Evolutionary conservation across 805 yeast species (phyloP).

Genomic region (Priceomyces fermenticarens): DNA sequence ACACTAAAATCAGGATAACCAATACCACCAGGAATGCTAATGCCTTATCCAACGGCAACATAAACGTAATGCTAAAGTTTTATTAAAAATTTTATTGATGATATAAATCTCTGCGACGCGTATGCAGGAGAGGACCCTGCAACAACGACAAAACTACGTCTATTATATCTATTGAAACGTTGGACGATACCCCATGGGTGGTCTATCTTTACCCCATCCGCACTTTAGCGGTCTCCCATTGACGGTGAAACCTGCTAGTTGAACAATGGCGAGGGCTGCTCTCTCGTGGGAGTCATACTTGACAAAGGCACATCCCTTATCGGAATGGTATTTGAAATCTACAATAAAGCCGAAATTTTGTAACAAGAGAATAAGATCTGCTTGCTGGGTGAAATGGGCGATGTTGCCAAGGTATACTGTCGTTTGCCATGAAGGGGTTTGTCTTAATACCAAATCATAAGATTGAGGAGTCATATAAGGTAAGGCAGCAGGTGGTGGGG

Average conservation of each 20-base stretch:
- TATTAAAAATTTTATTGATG: too few species aligned
- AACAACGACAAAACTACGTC: too few species aligned
- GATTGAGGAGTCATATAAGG: slow-evolving; percentile 50
- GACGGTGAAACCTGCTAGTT: slow-evolving; percentile 64
- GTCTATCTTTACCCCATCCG: slow-evolving; percentile 79
- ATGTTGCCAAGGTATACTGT: slow-evolving; percentile 87
- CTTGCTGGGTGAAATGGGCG: slow-evolving; percentile 71
- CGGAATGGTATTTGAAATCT: slow-evolving; percentile 76
- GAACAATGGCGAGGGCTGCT: slow-evolving; percentile 85
- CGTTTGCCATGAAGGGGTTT: slow-evolving; percentile 79
- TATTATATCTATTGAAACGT: not conserved
- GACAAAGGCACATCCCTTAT: slow-evolving; percentile 85
- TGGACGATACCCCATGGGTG: slow-evolving; percentile 22
- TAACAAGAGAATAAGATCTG: slow-evolving; percentile 67
- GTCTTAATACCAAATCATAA: slow-evolving; percentile 69
- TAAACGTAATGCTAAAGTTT: too few species aligned
- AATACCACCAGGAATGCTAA: too few species aligned
- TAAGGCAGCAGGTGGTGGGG: slow-evolving; percentile 10
- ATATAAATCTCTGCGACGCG: too few species aligned
- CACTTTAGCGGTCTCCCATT: slow-evolving; percentile 78
- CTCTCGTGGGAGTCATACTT: slow-evolving; percentile 83
- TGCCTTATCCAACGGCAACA: too few species aligned
- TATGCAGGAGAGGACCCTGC: too few species aligned
- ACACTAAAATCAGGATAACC: too few species aligned
- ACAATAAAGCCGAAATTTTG: slow-evolving; percentile 81